Conservation (phyloP, 257 asterid species). For the Solanum gracilifrons region DNA sequence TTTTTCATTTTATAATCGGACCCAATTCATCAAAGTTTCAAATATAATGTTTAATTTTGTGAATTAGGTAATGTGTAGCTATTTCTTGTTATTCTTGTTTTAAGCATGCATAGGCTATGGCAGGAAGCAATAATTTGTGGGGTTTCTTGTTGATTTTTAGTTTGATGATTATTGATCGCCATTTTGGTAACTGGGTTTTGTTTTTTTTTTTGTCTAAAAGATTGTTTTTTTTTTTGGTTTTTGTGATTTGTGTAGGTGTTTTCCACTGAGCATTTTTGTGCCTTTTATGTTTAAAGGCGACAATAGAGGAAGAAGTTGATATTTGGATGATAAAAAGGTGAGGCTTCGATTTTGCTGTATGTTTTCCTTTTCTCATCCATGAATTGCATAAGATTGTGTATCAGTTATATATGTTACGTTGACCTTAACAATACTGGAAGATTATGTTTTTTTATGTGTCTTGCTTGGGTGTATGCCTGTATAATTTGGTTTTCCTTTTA, state of each 20-base stretch:
- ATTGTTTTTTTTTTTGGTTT: neutral
- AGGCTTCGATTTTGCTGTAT: neutral
- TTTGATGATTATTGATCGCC: neutral
- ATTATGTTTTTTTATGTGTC: neutral
- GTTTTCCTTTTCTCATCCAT: neutral
- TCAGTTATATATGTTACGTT: neutral
- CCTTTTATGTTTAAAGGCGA: neutral
- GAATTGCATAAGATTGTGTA: neutral
- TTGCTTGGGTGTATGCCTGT: neutral
- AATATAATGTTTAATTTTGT: neutral
- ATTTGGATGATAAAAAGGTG: neutral
- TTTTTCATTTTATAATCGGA: neutral
- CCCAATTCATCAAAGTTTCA: neutral
- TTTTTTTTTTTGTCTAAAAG: neutral
- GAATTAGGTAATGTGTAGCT: neutral
- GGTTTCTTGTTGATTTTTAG: neutral
- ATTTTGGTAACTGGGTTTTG: neutral
- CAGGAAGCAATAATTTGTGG: neutral
- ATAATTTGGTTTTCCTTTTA: neutral
- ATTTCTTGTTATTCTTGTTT: neutral
- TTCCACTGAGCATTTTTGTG: neutral
- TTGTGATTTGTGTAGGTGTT: neutral
- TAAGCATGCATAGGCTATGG: neutral
- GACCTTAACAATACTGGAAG: neutral
- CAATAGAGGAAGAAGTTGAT: neutral